phyloP scores from a whole-genome alignment of 257 asterid species.

The Knoxia roxburghii region DNA sequence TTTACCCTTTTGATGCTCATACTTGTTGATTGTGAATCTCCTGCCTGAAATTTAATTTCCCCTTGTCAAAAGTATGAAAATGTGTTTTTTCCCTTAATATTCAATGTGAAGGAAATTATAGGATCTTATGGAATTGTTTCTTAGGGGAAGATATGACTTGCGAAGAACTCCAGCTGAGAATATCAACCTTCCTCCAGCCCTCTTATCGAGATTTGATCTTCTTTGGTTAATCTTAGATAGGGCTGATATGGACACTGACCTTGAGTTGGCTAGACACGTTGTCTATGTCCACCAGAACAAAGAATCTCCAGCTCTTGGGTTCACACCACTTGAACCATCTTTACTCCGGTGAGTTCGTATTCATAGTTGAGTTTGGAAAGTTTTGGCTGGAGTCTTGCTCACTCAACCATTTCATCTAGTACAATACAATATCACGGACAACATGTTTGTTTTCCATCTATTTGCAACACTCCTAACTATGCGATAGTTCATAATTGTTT shows the following conservation, averaged over 20 bases:
- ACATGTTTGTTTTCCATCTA: not conserved
- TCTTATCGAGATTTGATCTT: slow-evolving; percentile 95
- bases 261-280: slow-evolving; percentile 97
- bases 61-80: not conserved
- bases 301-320: slow-evolving; percentile 97
- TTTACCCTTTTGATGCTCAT: not conserved
- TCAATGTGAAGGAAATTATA: not conserved
- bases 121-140: slow-evolving; percentile 2
- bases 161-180: slow-evolving; percentile 99
- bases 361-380: not conserved
- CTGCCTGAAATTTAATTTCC: not conserved
- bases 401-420: not conserved
- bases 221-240: slow-evolving; percentile 94
- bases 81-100: not conserved
- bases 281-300: slow-evolving; percentile 93
- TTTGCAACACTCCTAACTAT: not conserved
- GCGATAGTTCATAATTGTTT: slow-evolving; percentile 19
- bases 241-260: slow-evolving; percentile 99
- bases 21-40: not conserved
- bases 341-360: slow-evolving; percentile 60
- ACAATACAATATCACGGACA: not conserved
- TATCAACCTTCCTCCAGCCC: slow-evolving; percentile 98
- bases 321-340: slow-evolving; percentile 94
- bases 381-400: not conserved
- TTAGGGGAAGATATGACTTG: slow-evolving; percentile 95